Evolutionary conservation across 768 basidiomycete species (phyloP), one percentile per base, ranked within the genome.

Genomic region (Rubroboletus pulcherrimus): DNA sequence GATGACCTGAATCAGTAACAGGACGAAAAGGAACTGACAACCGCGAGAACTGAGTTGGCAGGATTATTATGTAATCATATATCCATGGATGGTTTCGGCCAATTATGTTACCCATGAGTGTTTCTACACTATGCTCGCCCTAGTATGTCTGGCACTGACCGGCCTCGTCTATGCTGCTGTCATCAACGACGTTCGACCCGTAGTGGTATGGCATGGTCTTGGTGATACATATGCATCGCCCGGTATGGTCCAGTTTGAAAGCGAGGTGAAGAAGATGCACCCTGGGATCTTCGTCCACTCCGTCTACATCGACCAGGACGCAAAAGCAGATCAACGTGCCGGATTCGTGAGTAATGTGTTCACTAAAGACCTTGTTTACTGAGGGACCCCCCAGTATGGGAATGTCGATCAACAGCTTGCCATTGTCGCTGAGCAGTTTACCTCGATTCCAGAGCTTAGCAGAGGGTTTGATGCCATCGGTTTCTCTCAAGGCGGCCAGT

Each of bases 401-500:
- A 84, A 89, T 56, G 79, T 91, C 38, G 78, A 90, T 53, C 77
- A 82, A 6, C 92, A 94, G 65, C 63, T 94, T 5, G 78, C 75
- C 21, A 38, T 78, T 31, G 91, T 87, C 7, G 78, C 86, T 14
- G 74, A 77, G 30, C 89, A 93, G 66, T 73, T 94, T 4, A 72
- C 76, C 31, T 76, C 71, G 1, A 78, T 93, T 34, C 77, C 82
- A 1, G 84, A 92, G 62, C 78, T 94, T 15, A 57, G 75, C 46
- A 63, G 64, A 30, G 92, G 92, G 3, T 94, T 93, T 61, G 91
- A 93, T 66, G 92, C 88, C 15, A 84, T 94, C 49, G 92, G 92
- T 1, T 86, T 94, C 70, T 93, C 91, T 1, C 92, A 94, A 80
- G 91, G 86, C 19, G 91, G 91, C 6, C 92, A 92, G 65, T 93